Percentiles rank a stretch among this genome's conserved stretches.
phyloP scores from a whole-genome alignment of 2,329 filamentous ascomycete genomes.

The Venturia pyrina region DNA sequence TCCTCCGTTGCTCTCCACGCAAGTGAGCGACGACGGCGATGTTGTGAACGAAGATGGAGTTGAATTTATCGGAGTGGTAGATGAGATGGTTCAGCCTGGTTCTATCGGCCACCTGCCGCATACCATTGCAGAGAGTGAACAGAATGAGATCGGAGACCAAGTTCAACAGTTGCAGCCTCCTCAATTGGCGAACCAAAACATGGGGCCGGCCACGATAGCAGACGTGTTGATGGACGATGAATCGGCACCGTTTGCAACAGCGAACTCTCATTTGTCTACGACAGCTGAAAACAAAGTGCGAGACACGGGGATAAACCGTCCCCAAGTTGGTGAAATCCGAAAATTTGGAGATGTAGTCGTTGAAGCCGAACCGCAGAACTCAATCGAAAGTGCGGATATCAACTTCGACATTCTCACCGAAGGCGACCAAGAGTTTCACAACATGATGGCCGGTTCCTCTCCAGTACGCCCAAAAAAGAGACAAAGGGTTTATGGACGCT shows the following conservation, averaged over 20 bases:
- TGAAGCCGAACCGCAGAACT: slow-evolving; percentile 16
- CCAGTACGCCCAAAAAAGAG: slow-evolving; percentile 22
- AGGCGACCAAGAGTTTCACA: slow-evolving; percentile 27
- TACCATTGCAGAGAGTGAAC: background rate
- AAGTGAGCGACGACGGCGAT: slow-evolving; percentile 18
- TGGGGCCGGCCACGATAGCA: background rate
- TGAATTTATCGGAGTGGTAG: slow-evolving; percentile 4
- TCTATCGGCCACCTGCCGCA: background rate
- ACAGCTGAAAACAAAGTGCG: slow-evolving; percentile 17
- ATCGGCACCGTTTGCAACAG: slow-evolving; percentile 21
- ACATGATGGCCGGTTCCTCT: slow-evolving; percentile 19
- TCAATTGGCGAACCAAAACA: background rate
- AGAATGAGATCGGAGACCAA: background rate
- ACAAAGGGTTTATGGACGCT: slow-evolving; percentile 17
- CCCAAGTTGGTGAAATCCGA: slow-evolving; percentile 9
- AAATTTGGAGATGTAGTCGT: background rate
- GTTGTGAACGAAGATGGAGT: slow-evolving; percentile 14
- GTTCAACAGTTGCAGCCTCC: background rate
- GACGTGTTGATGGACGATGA: slow-evolving; percentile 6
- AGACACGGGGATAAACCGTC: slow-evolving; percentile 1
- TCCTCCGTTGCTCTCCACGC: slow-evolving; percentile 19
- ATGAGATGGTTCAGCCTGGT: background rate
- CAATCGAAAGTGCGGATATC: slow-evolving; percentile 25
- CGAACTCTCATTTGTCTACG: slow-evolving; percentile 27
- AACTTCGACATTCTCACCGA: slow-evolving; percentile 25